These are phyloP conservation scores for Cystofilobasidium macerans DNA, from an alignment of 768 basidiomycete species.

Conservation along the genomic window DNA sequence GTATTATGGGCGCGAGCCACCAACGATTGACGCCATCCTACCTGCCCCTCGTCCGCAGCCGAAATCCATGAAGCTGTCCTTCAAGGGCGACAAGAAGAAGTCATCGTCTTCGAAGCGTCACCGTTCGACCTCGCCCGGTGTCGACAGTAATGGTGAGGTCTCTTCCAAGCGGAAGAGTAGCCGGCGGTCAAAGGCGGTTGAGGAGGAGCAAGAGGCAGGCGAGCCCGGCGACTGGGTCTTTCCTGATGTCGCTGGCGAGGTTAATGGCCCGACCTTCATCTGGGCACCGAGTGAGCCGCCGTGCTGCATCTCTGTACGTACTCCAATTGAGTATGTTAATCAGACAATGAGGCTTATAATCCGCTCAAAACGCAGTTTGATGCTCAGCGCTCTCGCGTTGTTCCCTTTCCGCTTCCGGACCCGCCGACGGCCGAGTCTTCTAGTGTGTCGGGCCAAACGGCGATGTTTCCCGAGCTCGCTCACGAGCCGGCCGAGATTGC, in stretches of 20 bases:
- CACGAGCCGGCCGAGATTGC: conserved; percentile 60
- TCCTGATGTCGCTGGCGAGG: conserved; percentile 17
- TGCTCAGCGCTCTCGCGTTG: conserved; percentile 17
- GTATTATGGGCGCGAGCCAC: too few relatives aligned
- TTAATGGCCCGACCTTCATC: conserved; percentile 26
- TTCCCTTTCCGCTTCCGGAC: conserved; percentile 8
- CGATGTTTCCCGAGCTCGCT: conserved; percentile 10
- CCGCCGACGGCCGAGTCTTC: conserved; percentile 8
- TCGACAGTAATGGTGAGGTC: not conserved
- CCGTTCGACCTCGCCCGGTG: not conserved
- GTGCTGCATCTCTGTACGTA: conserved; percentile 19
- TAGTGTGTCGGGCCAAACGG: not conserved
- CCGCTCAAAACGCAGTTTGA: conserved; percentile 15
- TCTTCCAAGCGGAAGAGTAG: conserved; percentile 15
- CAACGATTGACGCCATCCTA: too few relatives aligned
- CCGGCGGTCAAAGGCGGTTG: not conserved
- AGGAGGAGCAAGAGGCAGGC: conserved; percentile 7
- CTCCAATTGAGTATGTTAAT: not conserved
- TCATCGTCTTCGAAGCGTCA: conserved; percentile 14
- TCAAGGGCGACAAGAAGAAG: conserved; percentile 28
- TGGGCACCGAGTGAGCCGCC: conserved; percentile 25
- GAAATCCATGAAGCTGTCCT: conserved; percentile 25
- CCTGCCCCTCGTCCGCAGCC: conserved; percentile 4
- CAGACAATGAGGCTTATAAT: not conserved
- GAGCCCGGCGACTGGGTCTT: conserved; percentile 20